A percentile compares a stretch with the other conserved stretches of the same genome.
phyloP scores from a whole-genome alignment of 208 protist species.

The Angomonas deanei region DNA sequence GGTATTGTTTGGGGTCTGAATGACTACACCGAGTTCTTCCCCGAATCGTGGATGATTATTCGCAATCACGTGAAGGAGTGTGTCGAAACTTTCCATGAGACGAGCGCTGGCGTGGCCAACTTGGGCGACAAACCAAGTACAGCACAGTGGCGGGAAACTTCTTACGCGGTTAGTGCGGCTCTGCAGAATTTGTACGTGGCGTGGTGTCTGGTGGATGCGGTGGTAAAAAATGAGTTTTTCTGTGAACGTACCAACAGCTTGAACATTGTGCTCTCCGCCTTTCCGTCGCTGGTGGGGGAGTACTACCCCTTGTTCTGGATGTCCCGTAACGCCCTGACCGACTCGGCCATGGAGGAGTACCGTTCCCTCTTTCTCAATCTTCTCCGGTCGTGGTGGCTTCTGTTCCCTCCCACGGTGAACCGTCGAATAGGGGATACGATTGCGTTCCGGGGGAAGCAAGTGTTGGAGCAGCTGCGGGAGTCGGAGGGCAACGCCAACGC shows the following conservation, averaged over 20 bases:
- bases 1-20: constrained; percentile 67
- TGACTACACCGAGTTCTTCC: constrained; percentile 44
- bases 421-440: constrained; percentile 62
- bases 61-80: constrained; percentile 59
- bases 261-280: constrained; percentile 25
- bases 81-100: constrained; percentile 31
- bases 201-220: constrained; percentile 62
- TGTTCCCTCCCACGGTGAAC: constrained; percentile 30
- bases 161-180: constrained; percentile 48
- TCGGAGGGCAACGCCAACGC: neutral
- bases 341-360: constrained; percentile 54
- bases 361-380: constrained; percentile 45
- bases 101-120: too few relatives aligned
- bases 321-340: constrained; percentile 9
- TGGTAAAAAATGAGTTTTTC: constrained; percentile 35
- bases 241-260: constrained; percentile 12
- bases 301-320: constrained; percentile 42
- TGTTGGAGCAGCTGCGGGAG: constrained; percentile 15
- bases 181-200: constrained; percentile 73
- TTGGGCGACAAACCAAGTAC: too few relatives aligned
- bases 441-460: constrained; percentile 45
- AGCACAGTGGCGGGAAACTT: neutral
- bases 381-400: constrained; percentile 53
- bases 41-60: constrained; percentile 51
- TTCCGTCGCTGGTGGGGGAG: constrained; percentile 55